These are phyloP conservation scores for Tricholomella constricta DNA, from an alignment of 768 basidiomycete species.

Conservation along the genomic window DNA sequence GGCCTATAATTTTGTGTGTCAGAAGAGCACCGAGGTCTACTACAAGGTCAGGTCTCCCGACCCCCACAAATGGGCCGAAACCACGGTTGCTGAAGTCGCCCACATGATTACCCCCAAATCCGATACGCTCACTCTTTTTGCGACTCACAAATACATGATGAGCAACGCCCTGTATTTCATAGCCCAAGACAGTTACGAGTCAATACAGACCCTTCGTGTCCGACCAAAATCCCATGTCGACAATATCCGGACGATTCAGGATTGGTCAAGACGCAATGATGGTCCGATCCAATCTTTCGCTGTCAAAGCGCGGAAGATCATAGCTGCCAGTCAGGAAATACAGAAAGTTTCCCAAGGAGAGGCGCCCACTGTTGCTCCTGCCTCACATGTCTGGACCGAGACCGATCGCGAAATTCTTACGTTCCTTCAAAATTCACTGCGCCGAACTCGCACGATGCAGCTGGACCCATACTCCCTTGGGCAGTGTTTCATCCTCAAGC, in stretches of 20 bases:
- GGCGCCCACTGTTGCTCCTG: constrained; percentile 29
- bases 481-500: constrained; percentile 58
- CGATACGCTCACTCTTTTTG: constrained; percentile 38
- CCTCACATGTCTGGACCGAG: constrained; percentile 45
- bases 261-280: constrained; percentile 45
- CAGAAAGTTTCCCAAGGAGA: constrained; percentile 30
- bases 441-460: constrained; percentile 50
- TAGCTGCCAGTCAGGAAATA: constrained; percentile 34
- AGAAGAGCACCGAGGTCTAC: constrained; percentile 43
- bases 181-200: constrained; percentile 48
- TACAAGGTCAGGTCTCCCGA: constrained; percentile 43
- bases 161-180: constrained; percentile 51
- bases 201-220: constrained; percentile 56
- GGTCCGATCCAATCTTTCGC: constrained; percentile 51
- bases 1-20: constrained; percentile 30
- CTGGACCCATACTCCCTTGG: constrained; percentile 60
- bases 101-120: constrained; percentile 39
- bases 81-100: constrained; percentile 59
- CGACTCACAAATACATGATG: constrained; percentile 71
- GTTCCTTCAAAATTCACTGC: constrained; percentile 59
- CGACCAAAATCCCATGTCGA: constrained; percentile 62
- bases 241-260: constrained; percentile 47
- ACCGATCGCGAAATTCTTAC: constrained; percentile 59
- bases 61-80: constrained; percentile 52
- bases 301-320: constrained; percentile 47